These are phyloP conservation scores for Clonostachys chloroleuca DNA, from an alignment of 2,329 filamentous ascomycete species.

Conservation along the genomic window DNA sequence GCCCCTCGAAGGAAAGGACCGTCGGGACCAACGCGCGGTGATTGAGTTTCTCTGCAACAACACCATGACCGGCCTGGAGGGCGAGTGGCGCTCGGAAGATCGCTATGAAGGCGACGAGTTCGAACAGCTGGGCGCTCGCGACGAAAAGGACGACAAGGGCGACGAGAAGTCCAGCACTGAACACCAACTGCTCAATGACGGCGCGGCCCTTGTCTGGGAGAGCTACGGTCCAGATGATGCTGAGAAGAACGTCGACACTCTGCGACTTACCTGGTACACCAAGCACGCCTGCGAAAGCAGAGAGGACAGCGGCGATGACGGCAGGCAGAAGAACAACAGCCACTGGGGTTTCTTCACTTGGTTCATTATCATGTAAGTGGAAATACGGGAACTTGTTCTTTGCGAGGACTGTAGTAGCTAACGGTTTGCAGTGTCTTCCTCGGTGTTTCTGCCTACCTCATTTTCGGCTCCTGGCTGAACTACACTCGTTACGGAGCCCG, in stretches of 20 bases:
- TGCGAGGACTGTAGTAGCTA: conserved; percentile 8
- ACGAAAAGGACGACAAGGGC: conserved; percentile 23
- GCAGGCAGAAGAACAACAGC: conserved; percentile 38
- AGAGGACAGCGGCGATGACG: conserved; percentile 35
- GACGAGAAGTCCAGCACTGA: conserved; percentile 37
- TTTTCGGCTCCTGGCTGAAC: conserved; percentile 98
- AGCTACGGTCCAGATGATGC: conserved; percentile 52
- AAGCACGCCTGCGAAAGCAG: conserved; percentile 75
- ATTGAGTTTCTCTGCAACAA: conserved; percentile 83
- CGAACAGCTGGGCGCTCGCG: conserved; percentile 4
- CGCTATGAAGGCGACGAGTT: conserved; percentile 37
- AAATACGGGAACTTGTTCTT: background rate
- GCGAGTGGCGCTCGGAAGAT: conserved; percentile 54
- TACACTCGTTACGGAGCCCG: conserved; percentile 95
- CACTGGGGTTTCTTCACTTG: conserved; percentile 97
- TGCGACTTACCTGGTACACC: conserved; percentile 81
- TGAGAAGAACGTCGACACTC: conserved; percentile 52
- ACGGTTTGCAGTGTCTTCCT: conserved; percentile 68
- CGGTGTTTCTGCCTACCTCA: conserved; percentile 80
- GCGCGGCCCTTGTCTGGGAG: conserved; percentile 69
- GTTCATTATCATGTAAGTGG: conserved; percentile 84
- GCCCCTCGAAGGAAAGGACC: conserved; percentile 44
- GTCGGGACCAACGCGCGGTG: conserved; percentile 65
- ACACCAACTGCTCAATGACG: conserved; percentile 46
- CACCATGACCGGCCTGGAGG: conserved; percentile 69